Evolutionary conservation across 306 rosid genomes (phyloP).

Genomic region (Begonia masoniana): DNA sequence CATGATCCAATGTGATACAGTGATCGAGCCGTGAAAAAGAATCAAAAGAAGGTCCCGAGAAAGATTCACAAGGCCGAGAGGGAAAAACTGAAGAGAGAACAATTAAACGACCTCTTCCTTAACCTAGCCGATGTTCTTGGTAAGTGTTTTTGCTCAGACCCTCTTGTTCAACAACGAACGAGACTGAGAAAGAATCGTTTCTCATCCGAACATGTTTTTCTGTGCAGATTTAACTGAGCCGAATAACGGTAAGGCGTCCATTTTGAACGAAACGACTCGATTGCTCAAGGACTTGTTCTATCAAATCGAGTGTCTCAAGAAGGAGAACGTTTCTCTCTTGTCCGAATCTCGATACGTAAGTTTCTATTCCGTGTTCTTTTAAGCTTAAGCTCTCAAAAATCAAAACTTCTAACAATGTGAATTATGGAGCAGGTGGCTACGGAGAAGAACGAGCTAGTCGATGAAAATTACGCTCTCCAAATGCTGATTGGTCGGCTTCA

Average conservation of each 20-base stretch:
- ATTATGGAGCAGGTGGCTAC: constrained; percentile 38
- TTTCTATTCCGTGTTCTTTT: no score
- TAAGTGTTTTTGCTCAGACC: constrained; percentile 15
- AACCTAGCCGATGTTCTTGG: constrained; percentile 72
- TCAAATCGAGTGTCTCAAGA: constrained; percentile 55
- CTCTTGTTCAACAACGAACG: neutral
- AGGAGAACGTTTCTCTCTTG: constrained; percentile 44
- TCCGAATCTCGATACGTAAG: constrained; percentile 77
- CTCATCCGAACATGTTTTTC: neutral
- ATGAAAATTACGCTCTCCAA: constrained; percentile 57
- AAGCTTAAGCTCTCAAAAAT: neutral
- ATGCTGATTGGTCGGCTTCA: constrained; percentile 54
- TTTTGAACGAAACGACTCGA: constrained; percentile 44
- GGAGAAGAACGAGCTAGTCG: constrained; percentile 72
- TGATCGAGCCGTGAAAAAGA: constrained; percentile 31
- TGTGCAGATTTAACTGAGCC: constrained; percentile 42
- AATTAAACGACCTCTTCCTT: constrained; percentile 71
- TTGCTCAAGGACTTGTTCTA: constrained; percentile 52
- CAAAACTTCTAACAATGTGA: neutral
- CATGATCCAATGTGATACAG: constrained; percentile 23
- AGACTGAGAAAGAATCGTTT: neutral
- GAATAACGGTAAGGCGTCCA: constrained; percentile 65
- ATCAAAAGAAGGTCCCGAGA: constrained; percentile 47
- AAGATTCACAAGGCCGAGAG: constrained; percentile 86
- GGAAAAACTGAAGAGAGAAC: constrained; percentile 92